Evolutionary conservation across 2,329 filamentous ascomycete genomes (phyloP), one percentile per base, ranked within the genome.

Genomic region (Fusarium sp.): DNA sequence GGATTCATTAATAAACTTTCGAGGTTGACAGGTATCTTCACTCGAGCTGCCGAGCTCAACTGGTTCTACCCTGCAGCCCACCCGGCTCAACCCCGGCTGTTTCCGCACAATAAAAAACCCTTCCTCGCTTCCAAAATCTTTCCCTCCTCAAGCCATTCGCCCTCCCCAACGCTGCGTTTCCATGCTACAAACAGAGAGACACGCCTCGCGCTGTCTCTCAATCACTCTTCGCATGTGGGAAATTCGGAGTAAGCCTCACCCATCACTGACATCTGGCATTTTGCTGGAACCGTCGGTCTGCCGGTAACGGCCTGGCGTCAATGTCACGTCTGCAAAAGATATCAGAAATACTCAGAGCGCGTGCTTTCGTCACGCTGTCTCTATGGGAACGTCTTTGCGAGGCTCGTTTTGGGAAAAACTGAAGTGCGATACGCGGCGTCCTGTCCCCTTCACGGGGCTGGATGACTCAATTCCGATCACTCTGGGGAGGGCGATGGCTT

Each of bases 191-290:
- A 90, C 89, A 86, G 88, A 94, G 87, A 87, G 78, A 74, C 63
- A 39, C 51, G 50, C 47, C 11, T 52, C 34, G 51, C 62, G 36
- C 57, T 58, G 66, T 64, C 61, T 79, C 73, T 79, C 72, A 38
- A 58, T 28, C 13, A 50, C 4, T 47, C 12, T 57, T 73, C 26
- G 94, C 94, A 95, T 94, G 94, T 95, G 94, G 94, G 94, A 96
- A 96, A 96, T 96, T 96, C 94, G 94, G 94, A 96, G 94, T 93
- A 96, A 91, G 95, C 93, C 95, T 93, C 94, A 70, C 79, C 82
- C 80, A 74, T 78, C 82, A 39, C 66, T 58, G 34, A 65, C 51
- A 60, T 45, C 52, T 51, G 13, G 56, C 47, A 14, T 26, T 15
- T 34, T 13, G 39, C 63, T 36, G 17, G 45, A 48, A 48, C n/a